Conservation (phyloP, 106 monocot species). For the Allium cepa region DNA sequence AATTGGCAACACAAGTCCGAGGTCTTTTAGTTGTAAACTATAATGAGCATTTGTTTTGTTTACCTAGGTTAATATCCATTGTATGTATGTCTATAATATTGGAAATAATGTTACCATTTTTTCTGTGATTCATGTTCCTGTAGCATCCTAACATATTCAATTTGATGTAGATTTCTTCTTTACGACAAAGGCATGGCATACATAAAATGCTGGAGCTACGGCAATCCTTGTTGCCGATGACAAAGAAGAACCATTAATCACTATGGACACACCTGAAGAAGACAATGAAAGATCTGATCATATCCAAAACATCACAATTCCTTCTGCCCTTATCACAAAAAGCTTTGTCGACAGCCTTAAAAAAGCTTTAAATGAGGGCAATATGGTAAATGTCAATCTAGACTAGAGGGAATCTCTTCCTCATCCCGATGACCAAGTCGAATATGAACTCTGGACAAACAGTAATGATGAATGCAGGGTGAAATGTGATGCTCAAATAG, state of each 20-base stretch:
- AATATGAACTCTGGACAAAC: conserved; percentile 83
- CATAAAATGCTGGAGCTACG: conserved; percentile 41
- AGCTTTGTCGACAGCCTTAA: conserved; percentile 52
- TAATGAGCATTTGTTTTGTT: conserved; percentile 12
- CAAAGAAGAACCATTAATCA: conserved; percentile 32
- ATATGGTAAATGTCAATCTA: conserved; percentile 57
- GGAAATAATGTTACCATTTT: too few species aligned
- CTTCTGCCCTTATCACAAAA: conserved; percentile 42
- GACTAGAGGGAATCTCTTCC: conserved; percentile 86
- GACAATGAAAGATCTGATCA: conserved; percentile 16
- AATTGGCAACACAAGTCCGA: too few species aligned
- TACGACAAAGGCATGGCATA: conserved; percentile 35
- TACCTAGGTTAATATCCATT: too few species aligned
- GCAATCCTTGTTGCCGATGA: conserved; percentile 42
- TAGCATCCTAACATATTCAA: neutral
- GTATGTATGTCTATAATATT: too few species aligned
- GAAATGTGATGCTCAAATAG: conserved; percentile 74
- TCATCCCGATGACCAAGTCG: conserved; percentile 77
- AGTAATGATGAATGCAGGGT: conserved; percentile 81
- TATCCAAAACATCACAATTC: conserved; percentile 31
- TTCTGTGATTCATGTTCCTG: too few species aligned
- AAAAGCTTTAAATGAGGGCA: conserved; percentile 41
- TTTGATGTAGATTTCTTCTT: conserved; percentile 32
- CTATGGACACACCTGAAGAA: conserved; percentile 41
- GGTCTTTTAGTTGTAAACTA: too few species aligned